Percentiles rank a stretch among this genome's conserved stretches.
phyloP scores from a whole-genome alignment of 2,329 filamentous ascomycete species.

The Teratosphaeria pseudoeucalypti region DNA sequence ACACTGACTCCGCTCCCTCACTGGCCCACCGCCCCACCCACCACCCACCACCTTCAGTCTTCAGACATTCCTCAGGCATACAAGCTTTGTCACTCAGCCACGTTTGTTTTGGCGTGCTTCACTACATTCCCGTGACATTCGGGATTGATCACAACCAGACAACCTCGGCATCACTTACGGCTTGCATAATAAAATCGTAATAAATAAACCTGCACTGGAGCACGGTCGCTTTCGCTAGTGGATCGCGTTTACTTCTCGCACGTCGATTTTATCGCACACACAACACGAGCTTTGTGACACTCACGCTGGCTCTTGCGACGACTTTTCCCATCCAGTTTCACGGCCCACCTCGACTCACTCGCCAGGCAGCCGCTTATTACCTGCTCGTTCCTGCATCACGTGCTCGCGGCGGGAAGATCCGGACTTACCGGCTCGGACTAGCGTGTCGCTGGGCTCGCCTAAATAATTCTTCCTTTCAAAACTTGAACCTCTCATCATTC shows the following conservation, averaged over 20 bases:
- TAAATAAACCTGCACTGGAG: conserved; percentile 1
- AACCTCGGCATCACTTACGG: conserved; percentile 1
- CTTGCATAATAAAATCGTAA: conserved; percentile 1
- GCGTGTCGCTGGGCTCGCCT: not conserved
- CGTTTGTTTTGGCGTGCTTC: not conserved
- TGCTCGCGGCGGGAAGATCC: not conserved
- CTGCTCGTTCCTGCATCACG: conserved; percentile 1
- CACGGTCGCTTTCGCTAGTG: conserved; percentile 8
- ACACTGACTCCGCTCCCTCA: not conserved
- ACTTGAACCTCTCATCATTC: conserved; percentile 1
- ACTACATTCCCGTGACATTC: not conserved
- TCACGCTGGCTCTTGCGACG: not conserved
- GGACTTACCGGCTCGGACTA: not conserved
- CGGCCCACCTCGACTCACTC: not conserved
- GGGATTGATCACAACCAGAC: not conserved
- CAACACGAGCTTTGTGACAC: not conserved
- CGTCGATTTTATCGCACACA: not conserved
- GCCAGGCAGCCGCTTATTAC: conserved; percentile 2
- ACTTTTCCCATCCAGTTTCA: not conserved
- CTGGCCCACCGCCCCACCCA: not conserved
- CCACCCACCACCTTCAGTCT: not conserved
- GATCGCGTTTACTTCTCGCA: conserved; percentile 1
- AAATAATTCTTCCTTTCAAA: conserved; percentile 3
- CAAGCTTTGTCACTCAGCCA: not conserved
- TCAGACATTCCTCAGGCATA: not conserved